These are phyloP conservation scores for Podaxis mareebaensis DNA, from an alignment of 768 basidiomycete species.

Conservation along the genomic window DNA sequence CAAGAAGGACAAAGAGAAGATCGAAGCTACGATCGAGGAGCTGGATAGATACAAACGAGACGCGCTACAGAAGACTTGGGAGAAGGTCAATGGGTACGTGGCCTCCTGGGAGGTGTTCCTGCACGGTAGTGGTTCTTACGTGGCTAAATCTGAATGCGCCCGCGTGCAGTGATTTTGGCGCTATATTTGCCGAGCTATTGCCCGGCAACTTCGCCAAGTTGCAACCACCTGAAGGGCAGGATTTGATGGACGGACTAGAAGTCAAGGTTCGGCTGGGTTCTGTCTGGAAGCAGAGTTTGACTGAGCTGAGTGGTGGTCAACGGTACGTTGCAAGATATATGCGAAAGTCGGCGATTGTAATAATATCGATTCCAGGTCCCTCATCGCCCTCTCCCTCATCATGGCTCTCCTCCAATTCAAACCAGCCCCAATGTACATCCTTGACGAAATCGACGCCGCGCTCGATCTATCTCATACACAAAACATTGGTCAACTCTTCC, in stretches of 20 bases:
- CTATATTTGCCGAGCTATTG: conserved; percentile 91
- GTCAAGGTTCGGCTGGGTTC: conserved; percentile 94
- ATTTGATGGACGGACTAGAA: conserved; percentile 93
- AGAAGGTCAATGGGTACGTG: conserved; percentile 87
- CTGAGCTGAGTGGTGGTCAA: conserved; percentile 96
- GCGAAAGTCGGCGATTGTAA: neutral
- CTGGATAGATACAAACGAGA: conserved; percentile 94
- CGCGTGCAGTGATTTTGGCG: conserved; percentile 84
- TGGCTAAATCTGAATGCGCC: neutral
- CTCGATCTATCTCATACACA: conserved; percentile 95
- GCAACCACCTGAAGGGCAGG: conserved; percentile 90
- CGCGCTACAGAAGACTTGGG: conserved; percentile 93
- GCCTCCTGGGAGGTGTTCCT: neutral
- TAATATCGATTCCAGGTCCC: conserved; percentile 56
- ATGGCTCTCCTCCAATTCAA: conserved; percentile 99
- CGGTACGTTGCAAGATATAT: conserved; percentile 50
- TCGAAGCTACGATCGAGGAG: conserved; percentile 90
- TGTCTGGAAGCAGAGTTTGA: conserved; percentile 98
- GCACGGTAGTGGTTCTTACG: neutral
- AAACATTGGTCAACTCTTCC: conserved; percentile 97
- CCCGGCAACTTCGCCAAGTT: conserved; percentile 97
- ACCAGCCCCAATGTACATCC: conserved; percentile 98
- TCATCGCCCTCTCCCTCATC: conserved; percentile 96
- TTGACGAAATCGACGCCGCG: conserved; percentile 98
- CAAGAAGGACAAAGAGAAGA: conserved; percentile 90